Conservation (phyloP, 371 early-diverging fungal genomes). For the Mortierella sp. region DNA sequence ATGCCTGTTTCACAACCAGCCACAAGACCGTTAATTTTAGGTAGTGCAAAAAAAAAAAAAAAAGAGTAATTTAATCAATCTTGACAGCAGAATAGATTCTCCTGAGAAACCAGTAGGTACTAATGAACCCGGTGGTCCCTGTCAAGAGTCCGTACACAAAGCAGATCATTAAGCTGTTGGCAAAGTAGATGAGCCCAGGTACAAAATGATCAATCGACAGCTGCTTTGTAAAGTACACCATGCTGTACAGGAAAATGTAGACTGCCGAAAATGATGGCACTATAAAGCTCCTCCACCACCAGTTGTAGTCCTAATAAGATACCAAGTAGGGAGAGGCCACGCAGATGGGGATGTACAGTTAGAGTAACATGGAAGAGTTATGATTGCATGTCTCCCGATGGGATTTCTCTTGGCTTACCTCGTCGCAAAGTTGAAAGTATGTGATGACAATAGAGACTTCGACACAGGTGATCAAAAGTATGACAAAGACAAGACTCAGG, state of each 20-base stretch:
- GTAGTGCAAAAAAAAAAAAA: too few relatives aligned
- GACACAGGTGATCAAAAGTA: slow-evolving; percentile 85
- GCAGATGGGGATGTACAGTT: too few relatives aligned
- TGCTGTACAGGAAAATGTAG: slow-evolving; percentile 77
- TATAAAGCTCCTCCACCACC: slow-evolving; percentile 89
- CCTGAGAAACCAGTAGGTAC: slow-evolving; percentile 78
- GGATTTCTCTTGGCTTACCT: too few relatives aligned
- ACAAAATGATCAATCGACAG: slow-evolving; percentile 61
- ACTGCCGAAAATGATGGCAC: slow-evolving; percentile 75
- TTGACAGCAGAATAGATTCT: slow-evolving; percentile 82
- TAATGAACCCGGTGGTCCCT: slow-evolving; percentile 85
- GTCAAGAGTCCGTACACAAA: slow-evolving; percentile 67
- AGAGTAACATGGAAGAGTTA: too few relatives aligned
- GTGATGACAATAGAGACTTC: slow-evolving; percentile 88
- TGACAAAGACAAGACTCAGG: slow-evolving; percentile 81
- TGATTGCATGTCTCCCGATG: too few relatives aligned
- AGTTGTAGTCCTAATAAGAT: slow-evolving; percentile 68
- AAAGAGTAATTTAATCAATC: slow-evolving; percentile 64
- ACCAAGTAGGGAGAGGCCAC: background rate
- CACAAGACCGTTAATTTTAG: too few relatives aligned
- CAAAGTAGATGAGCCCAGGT: slow-evolving; percentile 65
- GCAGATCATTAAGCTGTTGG: slow-evolving; percentile 63
- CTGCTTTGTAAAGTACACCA: slow-evolving; percentile 63
- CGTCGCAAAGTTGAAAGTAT: slow-evolving; percentile 90
- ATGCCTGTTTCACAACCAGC: too few relatives aligned